phyloP scores from a whole-genome alignment of 306 rosid species.

The Glycyrrhiza uralensis region DNA sequence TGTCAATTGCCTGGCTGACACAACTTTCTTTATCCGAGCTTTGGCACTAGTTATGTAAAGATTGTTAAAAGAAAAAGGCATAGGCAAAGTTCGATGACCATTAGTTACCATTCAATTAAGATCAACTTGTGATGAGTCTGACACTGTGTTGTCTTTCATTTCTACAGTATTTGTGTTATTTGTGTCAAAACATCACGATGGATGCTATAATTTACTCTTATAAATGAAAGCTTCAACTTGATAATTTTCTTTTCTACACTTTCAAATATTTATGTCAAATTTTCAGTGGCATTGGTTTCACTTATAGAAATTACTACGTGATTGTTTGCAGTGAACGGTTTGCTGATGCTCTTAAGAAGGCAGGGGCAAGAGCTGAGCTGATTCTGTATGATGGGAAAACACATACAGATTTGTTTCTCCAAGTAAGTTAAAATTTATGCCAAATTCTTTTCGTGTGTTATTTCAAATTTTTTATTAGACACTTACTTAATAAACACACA shows the following conservation, averaged over 20 bases:
- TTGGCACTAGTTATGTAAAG: neutral
- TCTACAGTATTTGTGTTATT: neutral
- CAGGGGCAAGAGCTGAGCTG: conserved; percentile 66
- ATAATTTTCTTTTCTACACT: conserved; percentile 8
- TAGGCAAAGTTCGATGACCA: neutral
- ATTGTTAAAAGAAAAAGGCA: neutral
- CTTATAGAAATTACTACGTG: conserved; percentile 13
- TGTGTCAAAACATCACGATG: neutral
- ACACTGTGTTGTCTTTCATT: conserved; percentile 16
- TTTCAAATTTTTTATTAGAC: neutral
- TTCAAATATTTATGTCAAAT: neutral
- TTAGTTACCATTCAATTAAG: neutral
- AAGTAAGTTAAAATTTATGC: conserved; percentile 47
- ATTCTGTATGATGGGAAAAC: conserved; percentile 77
- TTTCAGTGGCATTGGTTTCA: neutral
- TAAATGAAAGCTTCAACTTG: neutral
- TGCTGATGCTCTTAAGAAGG: conserved; percentile 53
- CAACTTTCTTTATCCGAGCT: neutral
- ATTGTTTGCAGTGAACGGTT: conserved; percentile 62
- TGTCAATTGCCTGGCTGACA: neutral
- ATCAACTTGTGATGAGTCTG: neutral
- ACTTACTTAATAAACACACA: neutral
- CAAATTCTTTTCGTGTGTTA: neutral
- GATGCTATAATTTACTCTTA: neutral
- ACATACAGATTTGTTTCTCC: conserved; percentile 95